Evolutionary conservation across 768 basidiomycete species (phyloP).

Genomic region (Vararia minispora): DNA sequence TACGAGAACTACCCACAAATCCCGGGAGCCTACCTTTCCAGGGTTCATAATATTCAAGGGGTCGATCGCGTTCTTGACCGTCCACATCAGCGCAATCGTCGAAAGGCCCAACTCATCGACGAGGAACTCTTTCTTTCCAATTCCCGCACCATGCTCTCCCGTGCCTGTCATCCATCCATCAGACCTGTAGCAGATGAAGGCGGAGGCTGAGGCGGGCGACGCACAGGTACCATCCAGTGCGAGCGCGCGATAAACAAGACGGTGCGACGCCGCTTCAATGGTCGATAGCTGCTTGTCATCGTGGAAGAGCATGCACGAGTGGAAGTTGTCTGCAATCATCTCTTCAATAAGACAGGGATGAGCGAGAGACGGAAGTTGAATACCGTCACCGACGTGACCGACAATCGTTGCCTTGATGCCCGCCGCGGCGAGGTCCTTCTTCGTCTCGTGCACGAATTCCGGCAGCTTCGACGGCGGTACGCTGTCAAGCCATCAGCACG

Average conservation of each 20-base stretch:
- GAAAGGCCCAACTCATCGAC: conserved; percentile 71
- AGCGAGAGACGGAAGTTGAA: conserved; percentile 14
- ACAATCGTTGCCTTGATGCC: conserved; percentile 34
- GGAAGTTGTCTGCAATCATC: conserved; percentile 31
- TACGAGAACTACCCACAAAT: no score
- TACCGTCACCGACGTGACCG: conserved; percentile 33
- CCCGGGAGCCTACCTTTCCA: no score
- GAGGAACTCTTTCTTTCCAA: conserved; percentile 81
- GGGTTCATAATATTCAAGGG: conserved; percentile 80
- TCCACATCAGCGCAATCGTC: conserved; percentile 78
- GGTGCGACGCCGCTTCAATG: conserved; percentile 52
- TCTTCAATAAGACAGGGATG: not conserved
- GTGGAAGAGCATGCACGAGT: conserved; percentile 43
- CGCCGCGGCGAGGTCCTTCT: conserved; percentile 31
- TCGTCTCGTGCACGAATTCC: conserved; percentile 28
- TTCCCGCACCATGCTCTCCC: conserved; percentile 81
- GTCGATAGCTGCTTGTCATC: conserved; percentile 45
- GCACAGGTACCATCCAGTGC: conserved; percentile 67
- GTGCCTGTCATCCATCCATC: conserved; percentile 38
- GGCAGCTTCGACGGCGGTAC: conserved; percentile 26
- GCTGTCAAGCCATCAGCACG: conserved; percentile 7
- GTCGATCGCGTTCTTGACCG: conserved; percentile 72
- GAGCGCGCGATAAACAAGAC: conserved; percentile 62
- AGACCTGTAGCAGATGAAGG: not conserved
- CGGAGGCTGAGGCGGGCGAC: conserved; percentile 14